Conservation (phyloP, 257 asterid species). For the Capsicum pubescens region DNA sequence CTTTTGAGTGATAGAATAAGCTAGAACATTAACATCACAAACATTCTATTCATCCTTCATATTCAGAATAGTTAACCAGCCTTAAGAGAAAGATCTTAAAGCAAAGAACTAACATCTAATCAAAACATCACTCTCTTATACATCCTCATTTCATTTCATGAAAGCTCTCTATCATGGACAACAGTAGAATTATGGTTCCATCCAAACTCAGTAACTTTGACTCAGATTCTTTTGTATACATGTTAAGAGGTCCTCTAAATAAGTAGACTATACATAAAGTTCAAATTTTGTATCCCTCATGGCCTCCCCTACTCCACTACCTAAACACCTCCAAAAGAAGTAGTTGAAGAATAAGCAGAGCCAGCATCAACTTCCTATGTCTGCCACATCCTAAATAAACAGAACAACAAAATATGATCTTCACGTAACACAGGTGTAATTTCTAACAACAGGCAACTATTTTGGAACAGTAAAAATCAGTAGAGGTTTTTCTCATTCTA, state of each 20-base stretch:
- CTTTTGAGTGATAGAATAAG: not conserved
- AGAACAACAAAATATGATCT: not conserved
- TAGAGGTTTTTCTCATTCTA: not conserved
- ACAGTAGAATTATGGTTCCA: not conserved
- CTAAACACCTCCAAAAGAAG: slow-evolving; percentile 3
- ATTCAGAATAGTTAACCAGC: not conserved
- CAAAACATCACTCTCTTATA: not conserved
- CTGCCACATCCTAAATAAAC: not conserved
- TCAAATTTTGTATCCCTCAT: not conserved
- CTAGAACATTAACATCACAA: not conserved
- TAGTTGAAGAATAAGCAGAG: not conserved
- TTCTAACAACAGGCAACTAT: not conserved
- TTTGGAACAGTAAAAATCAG: not conserved
- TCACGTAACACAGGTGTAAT: not conserved
- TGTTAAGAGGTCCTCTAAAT: not conserved
- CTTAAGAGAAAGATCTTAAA: not conserved
- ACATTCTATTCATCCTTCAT: not conserved
- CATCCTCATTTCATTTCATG: not conserved
- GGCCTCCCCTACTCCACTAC: not conserved
- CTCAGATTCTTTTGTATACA: not conserved
- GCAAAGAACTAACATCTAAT: not conserved
- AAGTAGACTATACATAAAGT: not conserved
- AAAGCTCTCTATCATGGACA: not conserved
- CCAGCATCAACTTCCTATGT: slow-evolving; percentile 12
- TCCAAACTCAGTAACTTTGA: not conserved